These are phyloP conservation scores for Zygosaccharomyces bailii DNA, from an alignment of 805 yeast genomes.

Conservation along the genomic window DNA sequence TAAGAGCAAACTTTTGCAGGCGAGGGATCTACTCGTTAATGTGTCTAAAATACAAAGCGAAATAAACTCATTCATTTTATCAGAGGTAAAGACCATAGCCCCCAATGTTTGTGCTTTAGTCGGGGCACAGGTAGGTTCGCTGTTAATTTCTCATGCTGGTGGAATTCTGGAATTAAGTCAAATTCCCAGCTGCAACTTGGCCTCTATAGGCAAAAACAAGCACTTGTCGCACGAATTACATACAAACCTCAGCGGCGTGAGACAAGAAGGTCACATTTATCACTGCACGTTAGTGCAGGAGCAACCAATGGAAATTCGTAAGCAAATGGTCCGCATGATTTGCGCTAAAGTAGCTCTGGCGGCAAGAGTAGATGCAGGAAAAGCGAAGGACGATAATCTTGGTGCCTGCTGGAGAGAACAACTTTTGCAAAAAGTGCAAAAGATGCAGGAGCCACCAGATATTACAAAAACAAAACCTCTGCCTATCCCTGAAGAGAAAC, in stretches of 20 bases:
- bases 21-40: slow-evolving; percentile 38
- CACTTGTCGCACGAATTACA: slow-evolving; percentile 36
- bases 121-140: slow-evolving; percentile 71
- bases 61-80: slow-evolving; percentile 54
- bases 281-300: slow-evolving; percentile 55
- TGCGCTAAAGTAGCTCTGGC: slow-evolving; percentile 80
- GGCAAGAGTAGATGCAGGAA: slow-evolving; percentile 70
- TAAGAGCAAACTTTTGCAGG: slow-evolving; percentile 35
- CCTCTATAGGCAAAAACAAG: slow-evolving; percentile 62
- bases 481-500: slow-evolving; percentile 69
- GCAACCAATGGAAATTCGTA: slow-evolving; percentile 55
- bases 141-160: slow-evolving; percentile 64
- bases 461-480: slow-evolving; percentile 63
- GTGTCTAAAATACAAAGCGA: slow-evolving; percentile 15
- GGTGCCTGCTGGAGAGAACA: slow-evolving; percentile 64
- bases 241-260: slow-evolving; percentile 40
- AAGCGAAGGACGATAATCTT: slow-evolving; percentile 43
- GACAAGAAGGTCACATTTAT: slow-evolving; percentile 70
- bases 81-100: slow-evolving; percentile 56
- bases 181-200: slow-evolving; percentile 80
- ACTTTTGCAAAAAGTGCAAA: slow-evolving; percentile 60
- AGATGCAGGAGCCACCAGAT: slow-evolving; percentile 68
- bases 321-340: slow-evolving; percentile 71
- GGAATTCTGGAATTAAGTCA: slow-evolving; percentile 61
- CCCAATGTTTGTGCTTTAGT: slow-evolving; percentile 76